These are phyloP conservation scores for Haberlea rhodopensis DNA, from an alignment of 257 asterid genomes.

Conservation along the genomic window DNA sequence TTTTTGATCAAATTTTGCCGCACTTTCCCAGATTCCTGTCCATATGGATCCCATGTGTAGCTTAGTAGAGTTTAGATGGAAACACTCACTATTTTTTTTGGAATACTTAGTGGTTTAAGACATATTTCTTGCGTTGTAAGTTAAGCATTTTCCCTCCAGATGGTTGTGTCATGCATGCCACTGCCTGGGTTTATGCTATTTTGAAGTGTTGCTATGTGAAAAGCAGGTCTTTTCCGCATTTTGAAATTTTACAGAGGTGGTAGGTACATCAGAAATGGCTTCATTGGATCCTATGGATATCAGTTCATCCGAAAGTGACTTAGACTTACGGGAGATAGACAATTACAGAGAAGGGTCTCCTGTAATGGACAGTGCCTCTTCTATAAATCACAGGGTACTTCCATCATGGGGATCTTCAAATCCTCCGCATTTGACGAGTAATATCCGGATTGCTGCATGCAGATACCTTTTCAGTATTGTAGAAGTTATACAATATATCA, in stretches of 20 bases:
- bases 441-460: constrained; percentile 16
- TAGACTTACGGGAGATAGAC: constrained; percentile 75
- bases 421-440: constrained; percentile 43
- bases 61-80: constrained; percentile 28
- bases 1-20: constrained; percentile 18
- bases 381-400: constrained; percentile 37
- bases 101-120: constrained; percentile 36
- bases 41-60: constrained; percentile 35
- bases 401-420: constrained; percentile 45
- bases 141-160: constrained; percentile 19
- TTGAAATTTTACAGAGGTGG: constrained; percentile 33
- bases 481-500: constrained; percentile 17
- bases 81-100: constrained; percentile 26
- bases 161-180: constrained; percentile 14
- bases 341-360: constrained; percentile 68
- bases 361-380: constrained; percentile 46
- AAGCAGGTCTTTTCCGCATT: constrained; percentile 41
- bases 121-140: constrained; percentile 36
- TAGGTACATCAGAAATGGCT: constrained; percentile 42
- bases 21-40: constrained; percentile 40
- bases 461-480: constrained; percentile 13
- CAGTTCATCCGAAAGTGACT: constrained; percentile 81
- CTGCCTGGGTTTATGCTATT: constrained; percentile 9
- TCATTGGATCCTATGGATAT: constrained; percentile 55
- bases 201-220: constrained; percentile 25